A percentile compares a stretch with the other conserved stretches of the same genome.
These are phyloP conservation scores for Apiospora phragmitis DNA, from an alignment of 2,329 filamentous ascomycete species.

Conservation along the genomic window DNA sequence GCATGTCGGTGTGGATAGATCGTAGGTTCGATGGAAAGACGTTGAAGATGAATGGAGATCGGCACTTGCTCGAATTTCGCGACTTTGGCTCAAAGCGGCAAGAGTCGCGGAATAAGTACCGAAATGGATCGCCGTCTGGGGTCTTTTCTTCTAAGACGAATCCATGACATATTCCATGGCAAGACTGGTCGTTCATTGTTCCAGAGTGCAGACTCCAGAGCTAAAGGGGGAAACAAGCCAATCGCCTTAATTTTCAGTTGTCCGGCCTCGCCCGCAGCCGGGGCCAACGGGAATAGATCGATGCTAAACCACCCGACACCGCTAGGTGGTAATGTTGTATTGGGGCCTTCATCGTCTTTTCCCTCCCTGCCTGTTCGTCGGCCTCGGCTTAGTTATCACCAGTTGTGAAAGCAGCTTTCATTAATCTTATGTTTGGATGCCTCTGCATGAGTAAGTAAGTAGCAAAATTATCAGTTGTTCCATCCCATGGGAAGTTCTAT, in stretches of 20 bases:
- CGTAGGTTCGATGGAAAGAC: neutral
- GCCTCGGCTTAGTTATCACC: neutral
- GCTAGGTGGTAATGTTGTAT: too few relatives aligned
- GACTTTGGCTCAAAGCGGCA: slow-evolving; percentile 10
- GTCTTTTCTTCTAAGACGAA: neutral
- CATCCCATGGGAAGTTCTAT: neutral
- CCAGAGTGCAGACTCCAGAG: neutral
- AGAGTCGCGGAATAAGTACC: slow-evolving; percentile 5
- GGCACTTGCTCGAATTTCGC: neutral
- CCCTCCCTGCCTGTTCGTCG: neutral
- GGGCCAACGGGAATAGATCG: neutral
- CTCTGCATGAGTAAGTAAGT: neutral
- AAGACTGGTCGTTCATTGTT: neutral
- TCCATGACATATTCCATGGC: neutral
- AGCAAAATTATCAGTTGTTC: neutral
- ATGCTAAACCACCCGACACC: neutral
- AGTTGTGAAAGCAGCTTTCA: neutral
- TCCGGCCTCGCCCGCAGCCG: neutral
- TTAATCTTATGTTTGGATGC: neutral
- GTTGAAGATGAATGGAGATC: neutral
- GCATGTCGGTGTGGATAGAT: neutral
- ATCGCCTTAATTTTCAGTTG: neutral
- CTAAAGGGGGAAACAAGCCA: neutral
- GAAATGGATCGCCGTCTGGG: neutral
- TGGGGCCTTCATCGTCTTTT: neutral